These are phyloP conservation scores for Naganishia sp. DNA, from an alignment of 1,284 basidiomycete species.

Conservation along the genomic window DNA sequence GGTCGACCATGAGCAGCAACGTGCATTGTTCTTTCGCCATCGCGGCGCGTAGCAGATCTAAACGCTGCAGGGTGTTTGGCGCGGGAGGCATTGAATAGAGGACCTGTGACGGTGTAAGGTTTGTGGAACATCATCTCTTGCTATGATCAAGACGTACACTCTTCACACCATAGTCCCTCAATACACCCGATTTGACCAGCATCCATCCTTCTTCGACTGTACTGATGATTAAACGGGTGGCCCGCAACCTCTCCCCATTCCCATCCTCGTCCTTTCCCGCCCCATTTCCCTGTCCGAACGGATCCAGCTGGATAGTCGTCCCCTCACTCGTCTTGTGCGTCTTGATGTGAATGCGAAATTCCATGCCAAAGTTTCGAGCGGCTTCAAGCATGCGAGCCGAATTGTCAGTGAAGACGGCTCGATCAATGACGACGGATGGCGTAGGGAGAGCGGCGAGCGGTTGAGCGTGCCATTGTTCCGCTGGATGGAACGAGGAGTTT, in stretches of 20 bases:
- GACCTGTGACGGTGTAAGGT: constrained; percentile 59
- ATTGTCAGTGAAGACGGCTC: constrained; percentile 67
- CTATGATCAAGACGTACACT: constrained; percentile 59
- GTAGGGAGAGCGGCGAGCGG: constrained; percentile 66
- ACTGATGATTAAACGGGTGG: constrained; percentile 67
- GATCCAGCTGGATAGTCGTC: constrained; percentile 65
- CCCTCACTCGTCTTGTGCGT: constrained; percentile 72
- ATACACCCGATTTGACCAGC: constrained; percentile 67
- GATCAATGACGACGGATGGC: constrained; percentile 75
- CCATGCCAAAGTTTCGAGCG: constrained; percentile 65
- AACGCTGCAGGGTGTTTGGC: constrained; percentile 70
- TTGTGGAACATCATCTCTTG: no score
- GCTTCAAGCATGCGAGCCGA: constrained; percentile 70
- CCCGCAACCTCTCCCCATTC: not conserved
- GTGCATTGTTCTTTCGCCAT: constrained; percentile 60
- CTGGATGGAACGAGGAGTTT: constrained; percentile 6
- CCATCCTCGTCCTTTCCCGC: constrained; percentile 30
- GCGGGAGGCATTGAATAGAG: constrained; percentile 74
- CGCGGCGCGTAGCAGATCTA: constrained; percentile 63
- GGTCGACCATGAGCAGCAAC: constrained; percentile 72
- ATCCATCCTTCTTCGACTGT: constrained; percentile 77
- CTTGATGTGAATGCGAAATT: constrained; percentile 79
- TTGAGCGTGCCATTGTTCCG: constrained; percentile 23
- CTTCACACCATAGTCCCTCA: constrained; percentile 70
- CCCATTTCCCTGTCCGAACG: constrained; percentile 53